Percentiles rank a stretch among this genome's conserved stretches.
phyloP scores from a whole-genome alignment of 2,329 filamentous ascomycete genomes.

The Cryoendolithus antarcticus region DNA sequence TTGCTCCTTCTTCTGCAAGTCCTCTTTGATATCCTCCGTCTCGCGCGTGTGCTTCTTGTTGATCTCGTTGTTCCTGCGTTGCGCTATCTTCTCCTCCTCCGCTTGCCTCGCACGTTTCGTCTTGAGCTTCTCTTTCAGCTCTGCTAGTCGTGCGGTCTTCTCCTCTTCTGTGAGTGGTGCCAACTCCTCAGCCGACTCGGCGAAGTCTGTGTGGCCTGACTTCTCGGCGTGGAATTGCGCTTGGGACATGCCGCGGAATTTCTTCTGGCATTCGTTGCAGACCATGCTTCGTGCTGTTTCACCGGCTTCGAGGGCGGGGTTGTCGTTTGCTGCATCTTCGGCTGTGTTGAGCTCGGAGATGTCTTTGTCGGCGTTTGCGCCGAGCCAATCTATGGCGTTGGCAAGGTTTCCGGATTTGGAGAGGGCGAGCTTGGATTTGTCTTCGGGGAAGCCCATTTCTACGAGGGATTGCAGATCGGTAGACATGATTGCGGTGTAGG shows the following conservation, averaged over 20 bases:
- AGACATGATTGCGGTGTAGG: slow-evolving; percentile 21
- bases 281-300: slow-evolving; percentile 67
- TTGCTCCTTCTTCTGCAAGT: slow-evolving; percentile 75
- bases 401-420: slow-evolving; percentile 69
- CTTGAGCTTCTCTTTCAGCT: slow-evolving; percentile 59
- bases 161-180: slow-evolving; percentile 83
- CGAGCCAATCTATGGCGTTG: slow-evolving; percentile 87
- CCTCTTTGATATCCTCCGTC: slow-evolving; percentile 77
- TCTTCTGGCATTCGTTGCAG: slow-evolving; percentile 92
- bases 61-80: slow-evolving; percentile 74
- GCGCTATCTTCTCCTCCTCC: slow-evolving; percentile 64
- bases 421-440: slow-evolving; percentile 70
- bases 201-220: slow-evolving; percentile 81
- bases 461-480: slow-evolving; percentile 49
- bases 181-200: slow-evolving; percentile 86
- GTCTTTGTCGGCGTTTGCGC: slow-evolving; percentile 77
- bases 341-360: slow-evolving; percentile 58
- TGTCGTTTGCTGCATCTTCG: slow-evolving; percentile 30
- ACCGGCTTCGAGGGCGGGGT: slow-evolving; percentile 54
- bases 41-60: slow-evolving; percentile 84
- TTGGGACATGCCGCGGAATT: slow-evolving; percentile 66
- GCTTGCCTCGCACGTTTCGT: slow-evolving; percentile 59
- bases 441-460: slow-evolving; percentile 68
- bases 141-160: slow-evolving; percentile 66
- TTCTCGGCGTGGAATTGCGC: slow-evolving; percentile 87